phyloP scores from a whole-genome alignment of 2,329 filamentous ascomycete genomes.

The Ceratocystis lukuohia region DNA sequence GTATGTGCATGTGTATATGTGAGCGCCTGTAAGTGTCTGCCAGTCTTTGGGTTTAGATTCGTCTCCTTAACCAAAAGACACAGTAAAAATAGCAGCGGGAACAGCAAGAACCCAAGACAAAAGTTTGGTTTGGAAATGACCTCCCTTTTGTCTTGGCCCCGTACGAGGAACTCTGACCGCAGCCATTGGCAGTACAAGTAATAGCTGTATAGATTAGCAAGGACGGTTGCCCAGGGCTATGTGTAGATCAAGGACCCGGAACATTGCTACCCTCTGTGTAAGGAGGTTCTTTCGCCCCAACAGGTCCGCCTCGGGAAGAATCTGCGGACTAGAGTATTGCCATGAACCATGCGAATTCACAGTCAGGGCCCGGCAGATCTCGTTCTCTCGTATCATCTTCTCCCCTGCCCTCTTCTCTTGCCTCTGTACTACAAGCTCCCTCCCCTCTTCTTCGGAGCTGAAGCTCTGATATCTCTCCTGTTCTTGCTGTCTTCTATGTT shows the following conservation, averaged over 20 bases:
- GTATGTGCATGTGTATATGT: not conserved
- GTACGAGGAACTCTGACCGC: not conserved
- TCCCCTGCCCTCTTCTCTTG: not conserved
- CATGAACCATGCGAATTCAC: too few species aligned
- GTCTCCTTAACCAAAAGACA: not conserved
- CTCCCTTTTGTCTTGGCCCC: not conserved
- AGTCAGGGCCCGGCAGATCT: not conserved
- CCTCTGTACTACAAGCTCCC: not conserved
- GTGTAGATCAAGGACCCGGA: not conserved
- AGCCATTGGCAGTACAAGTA: not conserved
- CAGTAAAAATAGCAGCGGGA: not conserved
- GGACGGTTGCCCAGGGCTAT: not conserved
- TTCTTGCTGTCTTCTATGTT: not conserved
- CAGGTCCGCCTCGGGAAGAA: not conserved
- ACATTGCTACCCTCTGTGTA: not conserved
- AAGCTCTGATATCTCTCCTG: slow-evolving; percentile 3
- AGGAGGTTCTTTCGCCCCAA: not conserved
- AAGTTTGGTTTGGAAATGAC: not conserved
- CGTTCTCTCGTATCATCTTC: not conserved
- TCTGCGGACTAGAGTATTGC: too few species aligned
- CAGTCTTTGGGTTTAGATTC: not conserved
- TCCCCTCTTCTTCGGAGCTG: not conserved
- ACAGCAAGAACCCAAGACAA: not conserved
- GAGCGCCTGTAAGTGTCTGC: not conserved
- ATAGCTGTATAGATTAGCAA: not conserved